Evolutionary conservation across 768 basidiomycete species (phyloP).

Genomic region (Neoboletus subvelutipes): DNA sequence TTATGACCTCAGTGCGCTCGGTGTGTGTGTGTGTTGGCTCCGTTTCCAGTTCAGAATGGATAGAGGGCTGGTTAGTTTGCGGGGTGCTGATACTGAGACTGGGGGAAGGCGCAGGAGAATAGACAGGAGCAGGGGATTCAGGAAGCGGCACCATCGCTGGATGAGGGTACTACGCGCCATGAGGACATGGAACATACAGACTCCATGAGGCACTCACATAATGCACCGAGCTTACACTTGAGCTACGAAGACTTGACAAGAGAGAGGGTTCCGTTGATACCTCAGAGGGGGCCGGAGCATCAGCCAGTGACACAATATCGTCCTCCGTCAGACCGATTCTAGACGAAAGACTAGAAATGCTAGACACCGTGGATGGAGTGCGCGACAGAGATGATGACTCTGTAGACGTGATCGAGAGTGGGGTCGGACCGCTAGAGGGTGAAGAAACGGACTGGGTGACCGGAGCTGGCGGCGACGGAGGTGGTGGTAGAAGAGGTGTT

Average conservation of each 20-base stretch:
- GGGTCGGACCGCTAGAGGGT: conserved; percentile 35
- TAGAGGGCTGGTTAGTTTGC: conserved; percentile 46
- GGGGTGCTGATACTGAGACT: conserved; percentile 55
- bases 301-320: conserved; percentile 18
- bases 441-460: conserved; percentile 23
- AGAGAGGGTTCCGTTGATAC: conserved; percentile 58
- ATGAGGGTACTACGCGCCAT: conserved; percentile 25
- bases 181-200: not conserved
- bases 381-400: conserved; percentile 35
- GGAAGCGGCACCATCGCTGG: conserved; percentile 35
- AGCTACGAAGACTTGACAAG: conserved; percentile 43
- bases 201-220: conserved; percentile 36
- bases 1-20: conserved; percentile 42
- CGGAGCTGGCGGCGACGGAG: conserved; percentile 21
- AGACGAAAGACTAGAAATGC: conserved; percentile 45
- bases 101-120: conserved; percentile 38
- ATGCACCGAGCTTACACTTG: conserved; percentile 21
- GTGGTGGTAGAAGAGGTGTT: not conserved
- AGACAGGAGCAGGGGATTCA: conserved; percentile 27
- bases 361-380: conserved; percentile 40
- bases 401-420: conserved; percentile 32
- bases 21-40: conserved; percentile 38
- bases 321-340: conserved; percentile 36
- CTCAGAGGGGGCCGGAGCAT: conserved; percentile 27
- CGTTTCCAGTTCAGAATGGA: conserved; percentile 46